These are phyloP conservation scores for Babesia ovis DNA, from an alignment of 169 alveolate species.

Conservation along the genomic window DNA sequence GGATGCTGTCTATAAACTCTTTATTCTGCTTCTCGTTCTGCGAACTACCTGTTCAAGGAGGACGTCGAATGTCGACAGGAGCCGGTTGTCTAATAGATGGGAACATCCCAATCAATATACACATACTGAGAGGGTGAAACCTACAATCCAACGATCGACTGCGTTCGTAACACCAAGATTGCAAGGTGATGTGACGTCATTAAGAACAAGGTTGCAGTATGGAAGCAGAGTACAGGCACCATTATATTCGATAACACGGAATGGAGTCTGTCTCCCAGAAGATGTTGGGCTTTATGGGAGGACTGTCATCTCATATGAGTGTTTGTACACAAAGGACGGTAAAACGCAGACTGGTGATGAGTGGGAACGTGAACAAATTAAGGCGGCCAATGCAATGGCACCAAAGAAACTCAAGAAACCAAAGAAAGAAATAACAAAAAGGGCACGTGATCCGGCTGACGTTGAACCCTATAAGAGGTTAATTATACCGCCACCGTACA, in stretches of 20 bases:
- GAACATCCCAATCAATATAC: too few relatives aligned
- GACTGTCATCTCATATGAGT: slow-evolving; percentile 50
- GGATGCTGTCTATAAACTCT: neutral
- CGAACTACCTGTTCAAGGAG: neutral
- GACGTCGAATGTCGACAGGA: too few relatives aligned
- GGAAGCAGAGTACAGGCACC: slow-evolving; percentile 2
- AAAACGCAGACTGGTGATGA: slow-evolving; percentile 68
- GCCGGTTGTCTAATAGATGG: too few relatives aligned
- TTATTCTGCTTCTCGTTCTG: neutral
- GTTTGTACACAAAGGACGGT: slow-evolving; percentile 61
- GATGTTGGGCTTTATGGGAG: slow-evolving; percentile 66
- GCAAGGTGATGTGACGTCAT: slow-evolving; percentile 5
- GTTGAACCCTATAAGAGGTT: slow-evolving; percentile 50
- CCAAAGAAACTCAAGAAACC: slow-evolving; percentile 36
- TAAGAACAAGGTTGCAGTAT: neutral
- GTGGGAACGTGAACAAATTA: slow-evolving; percentile 56
- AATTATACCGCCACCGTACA: slow-evolving; percentile 56
- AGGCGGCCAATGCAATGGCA: slow-evolving; percentile 13
- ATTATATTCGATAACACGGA: slow-evolving; percentile 38
- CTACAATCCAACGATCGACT: too few relatives aligned
- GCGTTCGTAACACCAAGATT: neutral
- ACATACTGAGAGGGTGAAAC: too few relatives aligned
- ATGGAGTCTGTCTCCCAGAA: slow-evolving; percentile 68
- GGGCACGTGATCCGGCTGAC: neutral
- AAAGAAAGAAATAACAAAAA: slow-evolving; percentile 5